Percentiles rank a stretch among this genome's conserved stretches.
These are phyloP conservation scores for Phaeophleospora eucalypticola DNA, from an alignment of 2,329 filamentous ascomycete species.

Conservation along the genomic window DNA sequence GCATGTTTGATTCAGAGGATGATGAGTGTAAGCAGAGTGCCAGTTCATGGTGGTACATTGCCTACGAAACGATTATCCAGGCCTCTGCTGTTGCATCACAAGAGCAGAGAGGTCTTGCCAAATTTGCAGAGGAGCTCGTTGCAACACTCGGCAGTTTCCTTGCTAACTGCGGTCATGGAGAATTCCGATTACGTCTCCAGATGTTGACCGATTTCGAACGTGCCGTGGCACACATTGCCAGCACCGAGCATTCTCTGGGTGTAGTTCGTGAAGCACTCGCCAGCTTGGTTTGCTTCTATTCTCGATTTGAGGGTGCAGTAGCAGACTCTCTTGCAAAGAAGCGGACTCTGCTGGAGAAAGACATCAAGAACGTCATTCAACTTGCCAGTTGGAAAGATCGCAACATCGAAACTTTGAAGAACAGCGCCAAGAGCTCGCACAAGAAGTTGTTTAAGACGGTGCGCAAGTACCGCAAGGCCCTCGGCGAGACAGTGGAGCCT, in stretches of 20 bases:
- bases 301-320: slow-evolving; percentile 64
- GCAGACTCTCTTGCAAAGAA: slow-evolving; percentile 62
- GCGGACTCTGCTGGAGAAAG: slow-evolving; percentile 76
- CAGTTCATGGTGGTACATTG: slow-evolving; percentile 92
- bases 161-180: slow-evolving; percentile 71
- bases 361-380: slow-evolving; percentile 87
- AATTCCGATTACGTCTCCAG: slow-evolving; percentile 66
- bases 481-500: slow-evolving; percentile 69
- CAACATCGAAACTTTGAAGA: slow-evolving; percentile 81
- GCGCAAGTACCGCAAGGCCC: slow-evolving; percentile 76
- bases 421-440: slow-evolving; percentile 87
- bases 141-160: slow-evolving; percentile 77
- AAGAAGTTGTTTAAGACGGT: slow-evolving; percentile 88
- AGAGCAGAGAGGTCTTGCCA: slow-evolving; percentile 38
- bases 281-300: slow-evolving; percentile 75
- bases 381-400: slow-evolving; percentile 97
- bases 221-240: slow-evolving; percentile 59
- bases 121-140: slow-evolving; percentile 67
- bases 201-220: slow-evolving; percentile 60
- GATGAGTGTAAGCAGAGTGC: slow-evolving; percentile 72
- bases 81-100: slow-evolving; percentile 40
- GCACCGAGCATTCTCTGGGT: slow-evolving; percentile 39
- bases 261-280: slow-evolving; percentile 61
- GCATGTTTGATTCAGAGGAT: slow-evolving; percentile 78
- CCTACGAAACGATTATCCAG: slow-evolving; percentile 82